These are phyloP conservation scores for Phoenix dactylifera DNA, from an alignment of 176 grass and related monocot species.

Conservation along the genomic window DNA sequence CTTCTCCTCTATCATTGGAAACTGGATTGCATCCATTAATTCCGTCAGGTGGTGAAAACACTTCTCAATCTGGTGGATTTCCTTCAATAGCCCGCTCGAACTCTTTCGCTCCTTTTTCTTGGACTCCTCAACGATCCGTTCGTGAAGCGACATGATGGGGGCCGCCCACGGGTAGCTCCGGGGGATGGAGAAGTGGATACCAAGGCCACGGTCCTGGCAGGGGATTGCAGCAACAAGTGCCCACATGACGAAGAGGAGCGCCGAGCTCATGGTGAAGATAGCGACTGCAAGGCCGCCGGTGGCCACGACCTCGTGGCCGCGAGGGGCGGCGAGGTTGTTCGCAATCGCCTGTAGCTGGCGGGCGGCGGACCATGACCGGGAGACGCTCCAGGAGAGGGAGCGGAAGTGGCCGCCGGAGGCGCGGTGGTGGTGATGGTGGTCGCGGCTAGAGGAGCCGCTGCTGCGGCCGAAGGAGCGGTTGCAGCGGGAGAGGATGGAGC, in stretches of 20 bases:
- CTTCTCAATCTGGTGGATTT: constrained; percentile 64
- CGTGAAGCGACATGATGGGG: constrained; percentile 59
- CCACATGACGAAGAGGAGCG: constrained; percentile 75
- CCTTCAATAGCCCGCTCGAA: constrained; percentile 64
- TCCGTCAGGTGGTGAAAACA: constrained; percentile 54
- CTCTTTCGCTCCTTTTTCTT: constrained; percentile 86
- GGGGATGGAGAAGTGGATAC: constrained; percentile 32
- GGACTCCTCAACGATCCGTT: constrained; percentile 62
- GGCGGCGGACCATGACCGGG: constrained; percentile 80
- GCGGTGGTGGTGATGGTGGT: constrained; percentile 15
- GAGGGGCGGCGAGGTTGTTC: constrained; percentile 44
- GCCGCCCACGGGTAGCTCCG: constrained; percentile 65
- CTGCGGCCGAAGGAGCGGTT: constrained; percentile 95
- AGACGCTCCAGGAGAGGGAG: constrained; percentile 94
- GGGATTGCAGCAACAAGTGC: constrained; percentile 66
- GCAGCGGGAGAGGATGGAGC: constrained; percentile 44
- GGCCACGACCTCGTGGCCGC: constrained; percentile 39
- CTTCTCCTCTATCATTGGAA: constrained; percentile 33
- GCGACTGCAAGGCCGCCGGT: constrained; percentile 36
- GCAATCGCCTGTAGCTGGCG: constrained; percentile 79
- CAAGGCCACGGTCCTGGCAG: constrained; percentile 76
- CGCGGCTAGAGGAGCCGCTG: constrained; percentile 27
- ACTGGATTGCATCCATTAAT: constrained; percentile 29
- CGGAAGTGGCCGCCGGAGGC: constrained; percentile 59
- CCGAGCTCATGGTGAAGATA: constrained; percentile 56